Base-by-base conservation (phyloP, 179 eudicot species). In the Beta corolliflora region DNA sequence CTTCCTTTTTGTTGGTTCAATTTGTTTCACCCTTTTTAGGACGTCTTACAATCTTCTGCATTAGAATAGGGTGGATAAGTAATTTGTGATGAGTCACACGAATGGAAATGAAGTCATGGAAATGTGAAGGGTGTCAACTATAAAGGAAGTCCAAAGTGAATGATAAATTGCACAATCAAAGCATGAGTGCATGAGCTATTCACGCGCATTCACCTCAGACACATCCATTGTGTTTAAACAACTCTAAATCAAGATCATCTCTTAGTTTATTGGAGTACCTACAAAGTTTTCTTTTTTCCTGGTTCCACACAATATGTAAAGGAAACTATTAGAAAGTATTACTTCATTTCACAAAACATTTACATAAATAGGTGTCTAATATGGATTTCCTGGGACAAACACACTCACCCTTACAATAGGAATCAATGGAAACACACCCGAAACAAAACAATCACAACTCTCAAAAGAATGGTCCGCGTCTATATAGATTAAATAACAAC, bases 391-490 rank as follows among this genome's bases (percentile, higher is more conserved):
- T 56, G 8, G n/a, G 18, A 58, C 21, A 70, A 25, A 82, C 45
- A 16, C 63, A 81, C 66, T 72, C 61, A 81, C 72, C 64, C 79
- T 5, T 36, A 65, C 55, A 58, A 59, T 74, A 65, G 3, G 15
- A 71, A 71, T 58, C 16, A 74, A 75, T 8, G 25, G 18, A 69
- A 36, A 77, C 73, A 63, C 74, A 68, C 54, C 53, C 44, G 44
- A 68, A 48, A 45, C 14, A n/a, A 19, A 70, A 52, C 50, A 48
- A 71, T 54, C 82, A 73, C 59, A 53, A 44, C 68, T 54, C 73
- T 23, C 63, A 76, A 80, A 83, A 80, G 81, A 85, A 85, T 79
- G 71, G 79, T 79, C 65, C 59, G 79, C 85, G 48, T 77, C 77
- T 74, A 75, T 78, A 69, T 78, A 79, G 46, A 69, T 76, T 31